Percentiles rank a stretch among this genome's conserved stretches.
phyloP scores from a whole-genome alignment of 345 rosid species.

The Rhodamnia rubescens region DNA sequence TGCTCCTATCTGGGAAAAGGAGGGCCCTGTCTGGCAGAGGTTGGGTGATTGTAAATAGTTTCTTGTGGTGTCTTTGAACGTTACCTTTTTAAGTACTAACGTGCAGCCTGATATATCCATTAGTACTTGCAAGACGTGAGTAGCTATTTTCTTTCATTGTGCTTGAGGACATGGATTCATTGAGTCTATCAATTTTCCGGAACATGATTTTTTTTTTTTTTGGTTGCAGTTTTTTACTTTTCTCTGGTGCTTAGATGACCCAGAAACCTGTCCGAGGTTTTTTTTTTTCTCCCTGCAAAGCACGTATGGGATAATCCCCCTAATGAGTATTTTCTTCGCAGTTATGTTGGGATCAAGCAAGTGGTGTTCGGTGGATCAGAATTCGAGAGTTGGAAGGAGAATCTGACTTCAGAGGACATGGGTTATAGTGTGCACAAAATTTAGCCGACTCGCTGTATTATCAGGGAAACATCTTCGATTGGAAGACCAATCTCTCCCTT shows the following conservation, averaged over 20 bases:
- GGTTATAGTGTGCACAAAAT: slow-evolving; percentile 64
- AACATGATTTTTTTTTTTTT: background rate
- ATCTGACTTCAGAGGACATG: slow-evolving; percentile 54
- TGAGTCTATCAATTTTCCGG: background rate
- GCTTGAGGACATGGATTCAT: background rate
- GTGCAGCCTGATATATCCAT: background rate
- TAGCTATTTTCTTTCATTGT: background rate
- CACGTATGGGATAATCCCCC: background rate
- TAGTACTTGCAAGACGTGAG: background rate
- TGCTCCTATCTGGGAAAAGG: background rate
- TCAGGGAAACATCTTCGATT: background rate
- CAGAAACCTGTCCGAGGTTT: too few species aligned
- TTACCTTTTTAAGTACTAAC: background rate
- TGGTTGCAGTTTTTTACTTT: background rate
- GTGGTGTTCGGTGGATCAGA: slow-evolving; percentile 81
- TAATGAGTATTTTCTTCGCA: slow-evolving; percentile 12
- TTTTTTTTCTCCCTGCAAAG: background rate
- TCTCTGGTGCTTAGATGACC: background rate
- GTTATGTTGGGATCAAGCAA: slow-evolving; percentile 76
- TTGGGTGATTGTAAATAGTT: background rate
- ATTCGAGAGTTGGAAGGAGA: slow-evolving; percentile 76
- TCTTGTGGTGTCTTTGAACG: background rate
- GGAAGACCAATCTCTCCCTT: background rate
- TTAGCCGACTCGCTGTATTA: slow-evolving; percentile 7
- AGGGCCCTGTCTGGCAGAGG: background rate